Percentiles rank a stretch among this genome's conserved stretches.
Evolutionary conservation across 345 rosid species (phyloP).

Genomic region (Balakata baccata): DNA sequence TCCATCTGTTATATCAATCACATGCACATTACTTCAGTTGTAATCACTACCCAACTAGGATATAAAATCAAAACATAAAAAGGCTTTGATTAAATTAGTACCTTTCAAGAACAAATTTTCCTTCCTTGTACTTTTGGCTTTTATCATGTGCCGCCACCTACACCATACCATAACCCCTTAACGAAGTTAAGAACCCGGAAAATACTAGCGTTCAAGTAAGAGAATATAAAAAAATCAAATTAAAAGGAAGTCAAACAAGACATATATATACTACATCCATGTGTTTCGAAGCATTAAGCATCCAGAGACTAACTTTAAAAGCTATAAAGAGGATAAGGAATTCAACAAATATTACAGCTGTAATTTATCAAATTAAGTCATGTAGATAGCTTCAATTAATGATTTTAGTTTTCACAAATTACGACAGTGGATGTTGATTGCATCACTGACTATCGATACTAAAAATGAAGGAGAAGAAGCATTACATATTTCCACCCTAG

Average conservation of each 20-base stretch:
- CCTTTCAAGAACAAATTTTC: conserved; percentile 50
- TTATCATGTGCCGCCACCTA: conserved; percentile 41
- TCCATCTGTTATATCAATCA: conserved; percentile 36
- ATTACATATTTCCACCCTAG: conserved; percentile 52
- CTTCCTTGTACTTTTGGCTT: conserved; percentile 46
- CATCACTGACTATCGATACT: not conserved
- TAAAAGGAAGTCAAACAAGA: not conserved
- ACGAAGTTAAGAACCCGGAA: not conserved
- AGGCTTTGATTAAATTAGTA: conserved; percentile 2
- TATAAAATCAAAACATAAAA: not conserved
- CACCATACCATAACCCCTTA: not conserved
- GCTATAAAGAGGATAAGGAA: not conserved
- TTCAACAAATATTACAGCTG: not conserved
- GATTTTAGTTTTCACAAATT: no score
- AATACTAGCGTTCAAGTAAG: not conserved
- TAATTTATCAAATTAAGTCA: not conserved
- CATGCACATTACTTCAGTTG: not conserved
- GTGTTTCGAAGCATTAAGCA: not conserved
- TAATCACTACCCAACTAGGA: not conserved
- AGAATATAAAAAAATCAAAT: not conserved
- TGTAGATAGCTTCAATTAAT: no score
- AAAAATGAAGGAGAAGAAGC: not conserved
- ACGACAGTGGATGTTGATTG: no score
- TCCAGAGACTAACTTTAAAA: not conserved
- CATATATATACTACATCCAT: not conserved